Evolutionary conservation across 2,329 filamentous ascomycete species (phyloP), one percentile per base, ranked within the genome.

Genomic region (Scedosporium aurantiacum): DNA sequence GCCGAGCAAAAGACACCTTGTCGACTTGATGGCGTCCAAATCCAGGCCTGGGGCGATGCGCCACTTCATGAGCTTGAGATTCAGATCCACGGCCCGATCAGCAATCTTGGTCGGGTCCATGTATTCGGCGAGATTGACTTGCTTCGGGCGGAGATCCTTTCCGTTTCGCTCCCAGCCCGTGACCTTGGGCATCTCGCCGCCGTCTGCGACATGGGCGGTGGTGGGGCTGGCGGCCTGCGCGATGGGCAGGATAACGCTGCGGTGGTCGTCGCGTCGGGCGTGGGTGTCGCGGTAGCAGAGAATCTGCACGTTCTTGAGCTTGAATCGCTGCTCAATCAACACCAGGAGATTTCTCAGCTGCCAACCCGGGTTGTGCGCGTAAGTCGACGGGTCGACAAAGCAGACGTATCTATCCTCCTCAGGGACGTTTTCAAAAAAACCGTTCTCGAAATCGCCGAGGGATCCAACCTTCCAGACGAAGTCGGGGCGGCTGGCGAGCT

Each of bases 61-160:
- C 94, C 94, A 99, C 76, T 97, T 99, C 87, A 99, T 99, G 62
- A 99, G 81, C 75, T 97, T 97, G 63, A 97, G 79, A 69, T 99
- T 99, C 63, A 99, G 81, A 69, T 99, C 94, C 8, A 97, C 93
- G 0, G 92, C 91, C 71, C 96, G 91, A 70, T 97, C 92, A 23
- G 94, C 94, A 18, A 97, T 79, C 69, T 87, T 86, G 40, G 82
- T 79, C 5, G 94, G 93, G 70, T 99, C 92, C 88, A 99, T 93
- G 68, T 96, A 96, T 68, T 94, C 91, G 21, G 89, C 88, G 7
- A 99, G 79, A 68, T 95, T 91, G 14, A 91, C 90, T 18, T 88
- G 82, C 66, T 89, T 86, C 16, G 89, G 86, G 18, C 84, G 83
- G 18, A 97, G 78, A 28, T 57, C 58, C 70, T 95, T 96, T 27